Evolutionary conservation across 371 early-diverging fungal species (phyloP).

Genomic region (Globomyces sp.): DNA sequence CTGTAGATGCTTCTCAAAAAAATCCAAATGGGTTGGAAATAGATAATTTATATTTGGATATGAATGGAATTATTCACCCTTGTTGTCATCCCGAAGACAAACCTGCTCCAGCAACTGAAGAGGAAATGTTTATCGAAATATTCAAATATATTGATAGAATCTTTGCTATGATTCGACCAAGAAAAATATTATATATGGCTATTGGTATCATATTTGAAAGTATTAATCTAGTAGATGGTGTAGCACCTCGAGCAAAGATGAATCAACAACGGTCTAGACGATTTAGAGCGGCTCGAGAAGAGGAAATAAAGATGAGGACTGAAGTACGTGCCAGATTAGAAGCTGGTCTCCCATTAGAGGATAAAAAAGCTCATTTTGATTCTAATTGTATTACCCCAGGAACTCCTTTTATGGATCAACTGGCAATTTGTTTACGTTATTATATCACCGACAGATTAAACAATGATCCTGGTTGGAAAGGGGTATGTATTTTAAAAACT

Average conservation of each 20-base stretch:
- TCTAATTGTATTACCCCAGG: conserved; percentile 99
- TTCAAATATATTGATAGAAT: conserved; percentile 95
- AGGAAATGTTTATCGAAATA: conserved; percentile 92
- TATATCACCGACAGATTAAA: conserved; percentile 89
- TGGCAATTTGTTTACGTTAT: conserved; percentile 83
- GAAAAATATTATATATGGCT: conserved; percentile 95
- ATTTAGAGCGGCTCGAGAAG: conserved; percentile 91
- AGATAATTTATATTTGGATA: conserved; percentile 98
- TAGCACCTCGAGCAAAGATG: conserved; percentile 99
- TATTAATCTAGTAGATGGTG: conserved; percentile 77
- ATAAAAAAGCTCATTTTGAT: conserved; percentile 74
- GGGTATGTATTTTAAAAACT: too few relatives aligned
- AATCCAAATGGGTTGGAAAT: conserved; percentile 93
- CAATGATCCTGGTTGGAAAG: conserved; percentile 85
- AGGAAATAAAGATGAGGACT: conserved; percentile 70
- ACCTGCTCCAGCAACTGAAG: conserved; percentile 89
- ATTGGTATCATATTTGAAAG: conserved; percentile 60
- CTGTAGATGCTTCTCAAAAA: conserved; percentile 83
- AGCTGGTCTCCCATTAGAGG: conserved; percentile 57
- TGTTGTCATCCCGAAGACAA: conserved; percentile 95
- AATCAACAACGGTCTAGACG: conserved; percentile 99
- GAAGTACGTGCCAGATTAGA: conserved; percentile 65
- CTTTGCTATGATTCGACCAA: conserved; percentile 87
- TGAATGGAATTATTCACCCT: conserved; percentile 99
- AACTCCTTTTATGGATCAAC: conserved; percentile 96